Conservation (phyloP, 768 basidiomycete genomes). For the Psilocybe tampanensis region DNA sequence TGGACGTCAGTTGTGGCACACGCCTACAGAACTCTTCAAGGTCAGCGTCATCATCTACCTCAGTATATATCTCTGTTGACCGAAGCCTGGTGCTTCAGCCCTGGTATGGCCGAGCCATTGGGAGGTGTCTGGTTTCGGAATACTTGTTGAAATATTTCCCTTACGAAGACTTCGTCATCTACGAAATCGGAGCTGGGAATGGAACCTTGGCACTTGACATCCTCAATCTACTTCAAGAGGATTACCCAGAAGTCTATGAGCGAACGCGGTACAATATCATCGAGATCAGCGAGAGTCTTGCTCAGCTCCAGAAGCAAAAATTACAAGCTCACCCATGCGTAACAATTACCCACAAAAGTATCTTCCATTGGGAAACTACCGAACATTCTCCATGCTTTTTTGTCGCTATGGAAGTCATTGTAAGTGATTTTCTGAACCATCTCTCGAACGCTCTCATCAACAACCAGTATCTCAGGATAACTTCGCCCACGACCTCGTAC, state of each 20-base stretch:
- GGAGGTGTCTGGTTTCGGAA: slow-evolving; percentile 85
- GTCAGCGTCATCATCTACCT: slow-evolving; percentile 38
- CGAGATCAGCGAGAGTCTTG: slow-evolving; percentile 87
- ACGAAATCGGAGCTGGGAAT: slow-evolving; percentile 98
- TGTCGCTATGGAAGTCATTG: slow-evolving; percentile 93
- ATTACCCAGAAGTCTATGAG: slow-evolving; percentile 91
- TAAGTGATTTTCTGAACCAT: slow-evolving; percentile 45
- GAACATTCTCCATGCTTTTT: slow-evolving; percentile 90
- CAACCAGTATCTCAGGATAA: slow-evolving; percentile 72
- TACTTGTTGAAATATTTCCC: slow-evolving; percentile 96
- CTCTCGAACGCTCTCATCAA: background rate
- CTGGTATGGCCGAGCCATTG: slow-evolving; percentile 91
- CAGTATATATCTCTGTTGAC: background rate
- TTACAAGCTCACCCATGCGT: slow-evolving; percentile 72
- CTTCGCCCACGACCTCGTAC: slow-evolving; percentile 93
- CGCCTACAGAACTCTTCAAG: slow-evolving; percentile 97
- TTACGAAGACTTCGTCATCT: slow-evolving; percentile 93
- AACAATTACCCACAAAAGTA: slow-evolving; percentile 70
- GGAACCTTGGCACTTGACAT: slow-evolving; percentile 92
- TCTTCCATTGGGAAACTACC: slow-evolving; percentile 80
- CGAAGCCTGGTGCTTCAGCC: slow-evolving; percentile 57
- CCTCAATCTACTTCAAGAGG: slow-evolving; percentile 73
- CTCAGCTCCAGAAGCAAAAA: slow-evolving; percentile 67
- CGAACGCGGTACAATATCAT: slow-evolving; percentile 92
- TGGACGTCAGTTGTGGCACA: slow-evolving; percentile 96